phyloP scores from a whole-genome alignment of 306 rosid species.

The Carpinus fangiana region DNA sequence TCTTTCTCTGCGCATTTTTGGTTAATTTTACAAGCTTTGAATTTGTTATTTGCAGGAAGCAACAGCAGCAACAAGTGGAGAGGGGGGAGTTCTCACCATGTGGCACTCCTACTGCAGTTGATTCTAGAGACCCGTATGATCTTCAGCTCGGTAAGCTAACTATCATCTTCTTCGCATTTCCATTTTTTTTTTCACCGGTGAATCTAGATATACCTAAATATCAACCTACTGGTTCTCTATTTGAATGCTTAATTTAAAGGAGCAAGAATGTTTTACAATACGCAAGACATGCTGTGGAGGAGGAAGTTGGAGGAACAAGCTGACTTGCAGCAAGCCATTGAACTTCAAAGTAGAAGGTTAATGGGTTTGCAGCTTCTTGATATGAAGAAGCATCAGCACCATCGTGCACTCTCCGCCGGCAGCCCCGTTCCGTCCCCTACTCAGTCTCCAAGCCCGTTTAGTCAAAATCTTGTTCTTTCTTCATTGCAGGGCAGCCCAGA shows the following conservation, averaged over 20 bases:
- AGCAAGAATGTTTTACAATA: constrained; percentile 73
- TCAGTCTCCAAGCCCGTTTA: constrained; percentile 60
- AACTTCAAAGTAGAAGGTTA: constrained; percentile 78
- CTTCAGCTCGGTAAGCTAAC: constrained; percentile 70
- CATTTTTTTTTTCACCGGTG: not conserved
- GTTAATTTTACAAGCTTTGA: not conserved
- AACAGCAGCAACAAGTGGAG: constrained; percentile 64
- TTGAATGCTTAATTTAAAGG: constrained; percentile 30
- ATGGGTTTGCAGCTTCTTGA: constrained; percentile 93
- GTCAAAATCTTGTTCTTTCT: constrained; percentile 47
- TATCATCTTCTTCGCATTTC: not conserved
- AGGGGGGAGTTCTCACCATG: constrained; percentile 91
- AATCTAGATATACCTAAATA: not conserved
- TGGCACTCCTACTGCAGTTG: constrained; percentile 88
- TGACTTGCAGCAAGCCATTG: constrained; percentile 85
- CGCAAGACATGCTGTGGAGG: constrained; percentile 87
- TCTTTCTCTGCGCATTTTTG: not conserved
- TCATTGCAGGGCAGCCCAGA: constrained; percentile 55
- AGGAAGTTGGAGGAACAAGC: constrained; percentile 94
- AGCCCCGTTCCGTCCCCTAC: constrained; percentile 79
- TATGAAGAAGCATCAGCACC: constrained; percentile 75
- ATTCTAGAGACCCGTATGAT: constrained; percentile 78
- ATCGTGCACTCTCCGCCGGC: constrained; percentile 62
- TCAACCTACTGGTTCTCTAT: not conserved
- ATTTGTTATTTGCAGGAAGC: constrained; percentile 62